Percentiles rank a stretch among this genome's conserved stretches.
Conservation (phyloP, 2,329 filamentous ascomycete species). For the Paramyrothecium sp. region DNA sequence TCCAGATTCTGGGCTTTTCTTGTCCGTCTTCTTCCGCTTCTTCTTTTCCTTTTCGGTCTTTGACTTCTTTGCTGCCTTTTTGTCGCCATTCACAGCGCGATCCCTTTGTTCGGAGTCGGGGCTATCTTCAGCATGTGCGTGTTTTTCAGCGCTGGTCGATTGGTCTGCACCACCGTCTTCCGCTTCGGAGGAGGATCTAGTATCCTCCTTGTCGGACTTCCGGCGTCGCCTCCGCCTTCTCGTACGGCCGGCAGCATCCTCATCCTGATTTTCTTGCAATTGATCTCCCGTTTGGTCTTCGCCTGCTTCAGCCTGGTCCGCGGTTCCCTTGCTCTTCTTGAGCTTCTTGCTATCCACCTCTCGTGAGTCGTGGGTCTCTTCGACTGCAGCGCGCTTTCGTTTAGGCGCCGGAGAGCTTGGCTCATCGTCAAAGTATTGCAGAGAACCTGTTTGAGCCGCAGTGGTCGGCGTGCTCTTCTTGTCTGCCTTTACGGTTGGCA, state of each 20-base stretch:
- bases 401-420: slow-evolving; percentile 23
- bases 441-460: slow-evolving; percentile 9
- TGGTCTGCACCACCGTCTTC: neutral
- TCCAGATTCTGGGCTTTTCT: neutral
- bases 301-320: slow-evolving; percentile 8
- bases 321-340: slow-evolving; percentile 11
- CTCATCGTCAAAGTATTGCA: slow-evolving; percentile 27
- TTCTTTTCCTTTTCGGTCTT: slow-evolving; percentile 11
- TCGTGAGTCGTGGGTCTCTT: slow-evolving; percentile 21
- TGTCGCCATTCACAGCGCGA: neutral
- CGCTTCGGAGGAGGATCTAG: neutral
- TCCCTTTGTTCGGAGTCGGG: neutral
- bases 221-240: neutral
- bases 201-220: neutral
- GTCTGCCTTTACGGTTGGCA: slow-evolving; percentile 28
- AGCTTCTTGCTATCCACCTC: slow-evolving; percentile 24
- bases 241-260: neutral
- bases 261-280: slow-evolving; percentile 4
- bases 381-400: slow-evolving; percentile 32
- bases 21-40: slow-evolving; percentile 10
- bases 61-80: slow-evolving; percentile 1
- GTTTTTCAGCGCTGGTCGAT: neutral
- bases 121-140: neutral
- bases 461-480: neutral
- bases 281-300: neutral